These are phyloP conservation scores for Plicaturopsis crispa DNA, from an alignment of 768 basidiomycete species.

Conservation along the genomic window DNA sequence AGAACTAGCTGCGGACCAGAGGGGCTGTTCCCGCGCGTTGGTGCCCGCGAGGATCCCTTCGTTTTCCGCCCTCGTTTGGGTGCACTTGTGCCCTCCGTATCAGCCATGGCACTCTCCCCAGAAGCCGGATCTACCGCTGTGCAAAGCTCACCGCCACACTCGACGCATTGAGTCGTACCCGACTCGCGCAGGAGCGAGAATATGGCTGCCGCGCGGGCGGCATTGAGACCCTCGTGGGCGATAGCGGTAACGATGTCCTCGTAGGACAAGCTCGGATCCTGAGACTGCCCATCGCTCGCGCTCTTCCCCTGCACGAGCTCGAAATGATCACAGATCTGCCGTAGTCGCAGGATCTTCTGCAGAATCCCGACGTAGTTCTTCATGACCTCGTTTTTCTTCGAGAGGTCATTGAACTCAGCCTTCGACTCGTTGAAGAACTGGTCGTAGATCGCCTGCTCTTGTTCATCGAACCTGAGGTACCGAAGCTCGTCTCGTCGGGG, in stretches of 20 bases:
- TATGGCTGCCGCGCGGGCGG: slow-evolving; percentile 69
- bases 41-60: slow-evolving; percentile 55
- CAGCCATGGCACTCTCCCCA: slow-evolving; percentile 36
- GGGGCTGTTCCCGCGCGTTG: slow-evolving; percentile 73
- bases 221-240: slow-evolving; percentile 68
- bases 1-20: slow-evolving; percentile 57
- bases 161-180: slow-evolving; percentile 81
- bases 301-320: slow-evolving; percentile 78
- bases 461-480: slow-evolving; percentile 72
- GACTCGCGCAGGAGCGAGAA: slow-evolving; percentile 83
- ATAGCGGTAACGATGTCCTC: slow-evolving; percentile 78
- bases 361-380: slow-evolving; percentile 98
- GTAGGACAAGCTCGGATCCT: slow-evolving; percentile 52
- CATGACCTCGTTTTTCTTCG: slow-evolving; percentile 87
- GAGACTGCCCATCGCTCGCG: slow-evolving; percentile 32
- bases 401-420: slow-evolving; percentile 83
- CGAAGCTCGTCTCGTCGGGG: slow-evolving; percentile 86
- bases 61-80: slow-evolving; percentile 45
- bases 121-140: slow-evolving; percentile 33
- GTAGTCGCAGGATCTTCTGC: slow-evolving; percentile 91
- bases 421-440: slow-evolving; percentile 86
- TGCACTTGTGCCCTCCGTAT: slow-evolving; percentile 40
- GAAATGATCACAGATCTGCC: slow-evolving; percentile 97
- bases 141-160: slow-evolving; percentile 77
- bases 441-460: slow-evolving; percentile 83